Evolutionary conservation across 2,329 filamentous ascomycete genomes (phyloP).

Genomic region (Colletotrichum orbiculare): DNA sequence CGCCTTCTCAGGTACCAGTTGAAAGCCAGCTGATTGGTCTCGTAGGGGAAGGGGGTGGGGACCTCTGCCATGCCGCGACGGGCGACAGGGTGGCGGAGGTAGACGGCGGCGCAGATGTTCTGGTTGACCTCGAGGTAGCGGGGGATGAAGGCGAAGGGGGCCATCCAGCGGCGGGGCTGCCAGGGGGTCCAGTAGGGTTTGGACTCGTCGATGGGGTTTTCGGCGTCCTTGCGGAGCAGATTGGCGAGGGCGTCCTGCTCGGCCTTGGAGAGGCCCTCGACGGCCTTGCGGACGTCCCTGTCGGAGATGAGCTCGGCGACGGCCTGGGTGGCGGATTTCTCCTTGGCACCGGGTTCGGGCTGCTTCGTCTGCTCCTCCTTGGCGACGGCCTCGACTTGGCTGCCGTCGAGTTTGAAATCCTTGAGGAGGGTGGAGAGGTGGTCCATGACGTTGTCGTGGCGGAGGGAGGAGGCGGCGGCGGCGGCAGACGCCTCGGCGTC

Average conservation of each 20-base stretch:
- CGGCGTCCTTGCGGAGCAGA: constrained; percentile 71
- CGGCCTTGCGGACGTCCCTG: constrained; percentile 35
- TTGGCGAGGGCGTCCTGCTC: constrained; percentile 65
- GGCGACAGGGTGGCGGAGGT: constrained; percentile 92
- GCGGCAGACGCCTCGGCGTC: constrained; percentile 54
- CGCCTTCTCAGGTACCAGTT: constrained; percentile 93
- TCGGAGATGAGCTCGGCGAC: constrained; percentile 20
- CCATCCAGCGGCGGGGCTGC: constrained; percentile 87
- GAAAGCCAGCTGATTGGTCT: constrained; percentile 83
- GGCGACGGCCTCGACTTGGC: constrained; percentile 43
- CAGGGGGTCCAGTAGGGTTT: constrained; percentile 95
- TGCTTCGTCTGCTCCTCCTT: constrained; percentile 26
- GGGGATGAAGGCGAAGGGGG: constrained; percentile 93
- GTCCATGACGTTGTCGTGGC: constrained; percentile 59
- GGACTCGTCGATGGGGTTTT: constrained; percentile 79
- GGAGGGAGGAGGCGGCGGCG: constrained; percentile 45
- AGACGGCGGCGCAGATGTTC: constrained; percentile 94
- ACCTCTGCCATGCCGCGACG: constrained; percentile 83
- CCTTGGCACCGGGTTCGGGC: constrained; percentile 10
- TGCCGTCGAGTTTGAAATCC: constrained; percentile 54
- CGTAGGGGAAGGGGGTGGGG: constrained; percentile 80
- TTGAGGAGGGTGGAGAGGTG: constrained; percentile 64
- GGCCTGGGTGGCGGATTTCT: constrained; percentile 13
- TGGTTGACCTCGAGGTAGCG: constrained; percentile 98
- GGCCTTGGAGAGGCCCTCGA: constrained; percentile 51